These are phyloP conservation scores for Amylostereum areolatum DNA, from an alignment of 1,284 basidiomycete genomes.

Conservation along the genomic window DNA sequence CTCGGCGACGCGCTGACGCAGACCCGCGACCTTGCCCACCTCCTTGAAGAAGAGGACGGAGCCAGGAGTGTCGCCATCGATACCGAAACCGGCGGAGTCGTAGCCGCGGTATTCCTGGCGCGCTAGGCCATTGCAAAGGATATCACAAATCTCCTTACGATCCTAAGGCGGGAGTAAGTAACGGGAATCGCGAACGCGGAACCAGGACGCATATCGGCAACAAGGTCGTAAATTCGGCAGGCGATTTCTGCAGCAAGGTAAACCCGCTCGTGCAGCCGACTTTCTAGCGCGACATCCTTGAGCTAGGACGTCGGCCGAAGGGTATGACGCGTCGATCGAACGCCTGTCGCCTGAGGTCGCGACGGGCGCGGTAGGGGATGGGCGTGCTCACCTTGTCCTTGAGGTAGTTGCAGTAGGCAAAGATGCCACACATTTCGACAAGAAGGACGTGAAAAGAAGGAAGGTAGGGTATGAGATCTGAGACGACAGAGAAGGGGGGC, in stretches of 20 bases:
- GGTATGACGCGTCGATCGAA: conserved; percentile 1
- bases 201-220: neutral
- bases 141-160: conserved; percentile 89
- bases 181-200: too few relatives aligned
- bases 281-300: too few relatives aligned
- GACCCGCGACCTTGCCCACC: conserved; percentile 94
- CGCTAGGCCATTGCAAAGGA: conserved; percentile 87
- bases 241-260: too few relatives aligned
- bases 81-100: conserved; percentile 92
- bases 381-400: conserved; percentile 74
- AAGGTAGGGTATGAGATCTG: neutral
- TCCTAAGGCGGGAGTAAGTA: conserved; percentile 42
- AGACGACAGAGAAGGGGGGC: neutral
- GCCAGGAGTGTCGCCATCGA: conserved; percentile 88
- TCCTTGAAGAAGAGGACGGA: conserved; percentile 92
- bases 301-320: too few relatives aligned
- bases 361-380: too few relatives aligned
- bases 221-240: neutral
- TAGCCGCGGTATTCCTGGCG: conserved; percentile 99
- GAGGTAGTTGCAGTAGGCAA: conserved; percentile 90
- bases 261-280: too few relatives aligned
- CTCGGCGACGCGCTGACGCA: conserved; percentile 87
- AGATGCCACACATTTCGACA: conserved; percentile 86
- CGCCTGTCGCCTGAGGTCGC: neutral
- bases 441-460: neutral